Evolutionary conservation across 352 stramenopile genomes (phyloP).

Genomic region (Hyaloperonospora arabidopsidis): DNA sequence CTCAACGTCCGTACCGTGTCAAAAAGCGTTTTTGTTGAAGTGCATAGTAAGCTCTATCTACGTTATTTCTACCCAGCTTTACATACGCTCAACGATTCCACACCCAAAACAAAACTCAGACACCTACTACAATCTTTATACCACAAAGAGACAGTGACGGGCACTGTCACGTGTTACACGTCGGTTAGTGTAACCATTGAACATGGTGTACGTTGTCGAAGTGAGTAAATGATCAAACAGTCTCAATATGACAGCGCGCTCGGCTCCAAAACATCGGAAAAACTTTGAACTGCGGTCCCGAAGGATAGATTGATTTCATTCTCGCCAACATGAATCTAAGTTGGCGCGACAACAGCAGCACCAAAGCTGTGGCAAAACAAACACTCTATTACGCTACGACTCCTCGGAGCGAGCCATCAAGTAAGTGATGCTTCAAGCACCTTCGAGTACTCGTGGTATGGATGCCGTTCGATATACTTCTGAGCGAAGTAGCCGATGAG

Average conservation of each 20-base stretch:
- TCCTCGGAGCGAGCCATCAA: slow-evolving; percentile 46
- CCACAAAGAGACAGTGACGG: too few relatives aligned
- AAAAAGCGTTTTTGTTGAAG: too few relatives aligned
- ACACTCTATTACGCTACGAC: slow-evolving; percentile 21
- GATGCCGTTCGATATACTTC: slow-evolving; percentile 54
- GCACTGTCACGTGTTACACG: too few relatives aligned
- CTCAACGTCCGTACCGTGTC: too few relatives aligned
- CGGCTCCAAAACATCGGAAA: not conserved
- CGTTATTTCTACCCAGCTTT: too few relatives aligned
- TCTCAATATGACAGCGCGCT: slow-evolving; percentile 10
- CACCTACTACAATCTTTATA: too few relatives aligned
- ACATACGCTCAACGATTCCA: too few relatives aligned
- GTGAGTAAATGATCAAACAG: slow-evolving; percentile 23
- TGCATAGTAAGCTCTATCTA: too few relatives aligned
- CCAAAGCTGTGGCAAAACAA: slow-evolving; percentile 4
- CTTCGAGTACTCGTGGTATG: slow-evolving; percentile 55
- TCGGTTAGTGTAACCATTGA: too few relatives aligned
- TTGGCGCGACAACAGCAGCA: not conserved
- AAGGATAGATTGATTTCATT: too few relatives aligned
- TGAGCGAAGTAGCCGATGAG: slow-evolving; percentile 44
- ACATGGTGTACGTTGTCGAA: slow-evolving; percentile 41
- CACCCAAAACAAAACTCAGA: too few relatives aligned
- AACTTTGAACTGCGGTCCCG: too few relatives aligned
- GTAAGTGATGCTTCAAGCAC: slow-evolving; percentile 30
- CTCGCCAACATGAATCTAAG: not conserved